Evolutionary conservation across 116 monocot species (phyloP), one percentile per base, ranked within the genome.

Genomic region (Posidonia oceanica): DNA sequence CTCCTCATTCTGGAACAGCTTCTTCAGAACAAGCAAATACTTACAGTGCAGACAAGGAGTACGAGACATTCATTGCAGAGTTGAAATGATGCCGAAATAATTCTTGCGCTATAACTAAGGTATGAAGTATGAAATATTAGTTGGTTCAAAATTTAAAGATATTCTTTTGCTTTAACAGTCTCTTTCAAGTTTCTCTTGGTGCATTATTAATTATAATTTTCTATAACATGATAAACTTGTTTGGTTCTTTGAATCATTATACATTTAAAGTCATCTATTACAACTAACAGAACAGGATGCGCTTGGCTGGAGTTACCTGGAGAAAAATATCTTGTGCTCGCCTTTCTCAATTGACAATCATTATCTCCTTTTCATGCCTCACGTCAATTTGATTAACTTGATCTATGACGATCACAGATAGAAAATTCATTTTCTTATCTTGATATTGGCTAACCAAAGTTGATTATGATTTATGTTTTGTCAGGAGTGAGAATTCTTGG

Each of bases 31-130:
- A 75, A 58, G 10, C 83, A 40, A 36, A 62, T 16, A 57, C 64
- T 74, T 69, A 80, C 78, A 85, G 76, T 54, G 78, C 72, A 12
- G 82, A 92, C 17, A 58, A 81, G 29, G 97, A 97, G 72, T 97
- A 97, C 52, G 97, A 97, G 69, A 97, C 83, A 66, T 85, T 89
- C 69, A 92, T 92, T 85, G 75, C 89, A 2, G 92, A 89, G 75
- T 83, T 97, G 85, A 97, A 97, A 75, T 97, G 78, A 92, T 67
- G 52, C 40, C 13, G 8, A n/a, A n/a, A 14, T 41, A 14, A 21
- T 52, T 63, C 18, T 14, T 39, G 12, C 20, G 40, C 48, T 37
- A 29, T n/a, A n/a, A 37, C 63, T 54, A 51, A 65, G 64, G 63
- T 62, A 63, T 57, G 15, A 20, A 21, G 39, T 38, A 39, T 54